Evolutionary conservation across 306 rosid genomes (phyloP), one percentile per base, ranked within the genome.

Genomic region (Trifolium subterraneum): DNA sequence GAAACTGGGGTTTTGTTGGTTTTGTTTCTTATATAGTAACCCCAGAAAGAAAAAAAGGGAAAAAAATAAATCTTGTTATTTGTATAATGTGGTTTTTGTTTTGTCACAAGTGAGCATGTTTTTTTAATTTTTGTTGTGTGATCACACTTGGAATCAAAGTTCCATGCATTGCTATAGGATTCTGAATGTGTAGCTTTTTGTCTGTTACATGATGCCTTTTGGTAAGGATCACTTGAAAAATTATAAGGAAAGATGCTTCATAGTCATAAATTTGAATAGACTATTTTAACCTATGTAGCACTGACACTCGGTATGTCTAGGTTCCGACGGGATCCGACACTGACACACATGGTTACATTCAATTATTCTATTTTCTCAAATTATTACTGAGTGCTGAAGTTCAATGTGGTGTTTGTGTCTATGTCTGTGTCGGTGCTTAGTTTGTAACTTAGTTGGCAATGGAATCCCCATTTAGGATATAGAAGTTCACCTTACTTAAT

Each of bases 81-180:
- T 45, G 76, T 77, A 52, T 60, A 54, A 39, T 74, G 74, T 74
- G 64, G 82, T 19, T 50, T 50, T 69, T 80, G 76, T 39, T 77
- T 50, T 76, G 64, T 78, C 64, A 12, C 61, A 50, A 23, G 60
- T 45, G 82, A 42, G 52, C 71, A 48, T 27, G 55, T 39, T 69
- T 77, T 8, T 54, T 10, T 68, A 10, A 15, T 33, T 62, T 69
- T 64, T 38, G 45, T 47, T 74, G 71, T 3, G 72, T 3, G 72
- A 47, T 70, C 47, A 35, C 64, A 27, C 56, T 62, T 69, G 48
- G 67, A 52, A 45, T 27, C 68, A 29, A 23, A 16, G 10, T 48
- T 48, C 20, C 16, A 48, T n/a, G 20, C 22, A 48, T 48, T 44
- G 52, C 36, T 70, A 31, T 31, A 25, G 48, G 68, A 18, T 75